Conservation (phyloP, 345 rosid genomes). For the Rhodomyrtus tomentosa region DNA sequence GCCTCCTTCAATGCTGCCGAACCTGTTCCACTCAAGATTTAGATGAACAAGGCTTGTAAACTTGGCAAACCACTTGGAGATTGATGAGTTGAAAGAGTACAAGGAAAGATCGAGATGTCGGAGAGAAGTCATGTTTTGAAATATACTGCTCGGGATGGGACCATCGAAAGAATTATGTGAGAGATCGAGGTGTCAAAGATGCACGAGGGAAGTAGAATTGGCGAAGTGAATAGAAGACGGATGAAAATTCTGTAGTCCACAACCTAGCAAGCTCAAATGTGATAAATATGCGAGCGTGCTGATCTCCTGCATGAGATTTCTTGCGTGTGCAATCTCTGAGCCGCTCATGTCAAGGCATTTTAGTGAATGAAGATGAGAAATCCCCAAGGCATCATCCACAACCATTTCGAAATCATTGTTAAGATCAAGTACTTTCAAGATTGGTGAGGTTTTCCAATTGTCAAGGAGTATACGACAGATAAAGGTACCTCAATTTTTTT, state of each 20-base stretch:
- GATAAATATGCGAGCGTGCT: not conserved
- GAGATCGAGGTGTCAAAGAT: not conserved
- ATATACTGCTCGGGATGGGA: not conserved
- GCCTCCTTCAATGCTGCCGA: not conserved
- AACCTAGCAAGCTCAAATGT: not conserved
- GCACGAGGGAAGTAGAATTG: not conserved
- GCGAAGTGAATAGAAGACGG: not conserved
- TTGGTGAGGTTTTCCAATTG: not conserved
- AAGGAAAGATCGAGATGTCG: accelerated
- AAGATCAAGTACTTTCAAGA: not conserved
- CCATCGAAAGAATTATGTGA: accelerated
- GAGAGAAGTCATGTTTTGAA: not conserved
- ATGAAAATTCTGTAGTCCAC: not conserved
- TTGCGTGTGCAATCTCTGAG: not conserved
- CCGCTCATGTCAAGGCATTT: not conserved
- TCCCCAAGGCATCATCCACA: not conserved
- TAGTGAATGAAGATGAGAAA: not conserved
- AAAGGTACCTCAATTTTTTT: not conserved
- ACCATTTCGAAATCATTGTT: accelerated
- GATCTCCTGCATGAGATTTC: not conserved
- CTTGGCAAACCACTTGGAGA: not conserved
- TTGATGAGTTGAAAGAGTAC: not conserved
- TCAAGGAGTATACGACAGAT: not conserved
- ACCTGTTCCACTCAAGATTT: accelerated
- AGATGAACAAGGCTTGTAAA: not conserved